Evolutionary conservation across 2,329 filamentous ascomycete genomes (phyloP).

Genomic region (Pseudocercospora fuligena): DNA sequence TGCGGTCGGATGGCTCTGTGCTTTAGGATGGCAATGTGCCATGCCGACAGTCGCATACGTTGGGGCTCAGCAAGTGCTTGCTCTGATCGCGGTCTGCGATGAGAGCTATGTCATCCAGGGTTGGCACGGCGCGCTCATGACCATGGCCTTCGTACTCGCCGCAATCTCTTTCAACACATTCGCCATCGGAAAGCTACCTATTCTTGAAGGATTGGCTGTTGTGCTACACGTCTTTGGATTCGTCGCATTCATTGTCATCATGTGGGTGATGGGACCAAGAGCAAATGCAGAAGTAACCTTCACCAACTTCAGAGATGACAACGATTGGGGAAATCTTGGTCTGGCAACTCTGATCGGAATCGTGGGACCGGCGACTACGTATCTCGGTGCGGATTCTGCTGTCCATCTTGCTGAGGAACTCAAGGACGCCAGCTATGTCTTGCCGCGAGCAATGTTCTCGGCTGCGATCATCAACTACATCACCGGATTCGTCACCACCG

Average conservation of each 20-base stretch:
- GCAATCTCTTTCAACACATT: constrained; percentile 39
- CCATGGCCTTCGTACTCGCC: constrained; percentile 31
- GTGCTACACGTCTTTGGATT: constrained; percentile 38
- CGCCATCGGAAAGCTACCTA: constrained; percentile 36
- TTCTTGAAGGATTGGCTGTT: constrained; percentile 38
- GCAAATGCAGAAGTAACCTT: constrained; percentile 30
- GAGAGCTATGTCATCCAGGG: constrained; percentile 31
- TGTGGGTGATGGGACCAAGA: constrained; percentile 36
- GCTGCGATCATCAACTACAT: constrained; percentile 39
- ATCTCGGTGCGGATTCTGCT: constrained; percentile 45
- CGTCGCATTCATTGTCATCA: constrained; percentile 36
- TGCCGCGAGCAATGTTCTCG: constrained; percentile 40
- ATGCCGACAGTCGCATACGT: constrained; percentile 37
- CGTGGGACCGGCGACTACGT: constrained; percentile 42
- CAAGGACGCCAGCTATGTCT: constrained; percentile 35
- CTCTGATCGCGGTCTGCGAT: constrained; percentile 35
- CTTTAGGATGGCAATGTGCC: constrained; percentile 39
- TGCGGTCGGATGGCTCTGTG: constrained; percentile 48
- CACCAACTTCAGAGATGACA: constrained; percentile 33
- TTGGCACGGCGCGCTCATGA: constrained; percentile 32
- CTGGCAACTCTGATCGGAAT: constrained; percentile 37
- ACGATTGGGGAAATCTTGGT: constrained; percentile 33
- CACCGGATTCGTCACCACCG: constrained; percentile 36
- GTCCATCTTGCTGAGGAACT: constrained; percentile 45
- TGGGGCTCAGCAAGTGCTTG: constrained; percentile 36